A percentile compares a stretch with the other conserved stretches of the same genome.
These are phyloP conservation scores for Sambucus nigra DNA, from an alignment of 129 eudicot species.

Conservation along the genomic window DNA sequence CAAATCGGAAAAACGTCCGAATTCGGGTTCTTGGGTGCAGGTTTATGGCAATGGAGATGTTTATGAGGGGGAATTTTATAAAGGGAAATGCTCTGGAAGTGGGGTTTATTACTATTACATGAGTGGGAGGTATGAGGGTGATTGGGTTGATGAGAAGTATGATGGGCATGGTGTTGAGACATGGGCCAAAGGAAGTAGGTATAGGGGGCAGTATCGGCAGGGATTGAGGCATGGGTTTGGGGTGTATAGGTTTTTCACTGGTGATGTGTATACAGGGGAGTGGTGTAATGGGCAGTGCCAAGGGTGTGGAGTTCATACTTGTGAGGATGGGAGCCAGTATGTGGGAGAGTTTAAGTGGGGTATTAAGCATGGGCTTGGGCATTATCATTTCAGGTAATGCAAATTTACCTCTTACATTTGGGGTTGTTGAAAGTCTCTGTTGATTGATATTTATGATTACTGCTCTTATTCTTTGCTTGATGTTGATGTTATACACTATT, in stretches of 20 bases:
- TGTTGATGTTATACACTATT: too few species aligned
- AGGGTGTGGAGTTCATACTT: conserved; percentile 60
- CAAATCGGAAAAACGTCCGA: conserved; percentile 16
- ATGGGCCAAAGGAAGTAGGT: conserved; percentile 85
- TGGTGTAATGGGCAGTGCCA: conserved; percentile 72
- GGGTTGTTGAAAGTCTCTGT: too few species aligned
- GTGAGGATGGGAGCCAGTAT: conserved; percentile 68
- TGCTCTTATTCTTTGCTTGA: too few species aligned
- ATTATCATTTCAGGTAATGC: conserved; percentile 61
- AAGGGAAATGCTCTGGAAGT: conserved; percentile 75
- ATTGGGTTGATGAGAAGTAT: conserved; percentile 78
- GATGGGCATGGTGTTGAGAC: conserved; percentile 82
- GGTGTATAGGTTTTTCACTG: conserved; percentile 59
- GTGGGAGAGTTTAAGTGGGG: conserved; percentile 68
- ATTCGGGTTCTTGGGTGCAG: conserved; percentile 44
- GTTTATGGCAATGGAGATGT: conserved; percentile 70
- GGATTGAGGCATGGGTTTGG: conserved; percentile 87
- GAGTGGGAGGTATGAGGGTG: conserved; percentile 87
- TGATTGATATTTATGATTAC: too few species aligned
- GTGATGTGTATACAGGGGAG: conserved; percentile 74
- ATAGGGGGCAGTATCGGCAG: conserved; percentile 73
- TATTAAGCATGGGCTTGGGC: conserved; percentile 56
- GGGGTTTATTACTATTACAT: conserved; percentile 72
- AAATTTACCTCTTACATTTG: background rate
- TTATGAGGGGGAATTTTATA: conserved; percentile 76